phyloP scores from a whole-genome alignment of 1,284 basidiomycete genomes.

The Cutaneotrichosporon sp. region DNA sequence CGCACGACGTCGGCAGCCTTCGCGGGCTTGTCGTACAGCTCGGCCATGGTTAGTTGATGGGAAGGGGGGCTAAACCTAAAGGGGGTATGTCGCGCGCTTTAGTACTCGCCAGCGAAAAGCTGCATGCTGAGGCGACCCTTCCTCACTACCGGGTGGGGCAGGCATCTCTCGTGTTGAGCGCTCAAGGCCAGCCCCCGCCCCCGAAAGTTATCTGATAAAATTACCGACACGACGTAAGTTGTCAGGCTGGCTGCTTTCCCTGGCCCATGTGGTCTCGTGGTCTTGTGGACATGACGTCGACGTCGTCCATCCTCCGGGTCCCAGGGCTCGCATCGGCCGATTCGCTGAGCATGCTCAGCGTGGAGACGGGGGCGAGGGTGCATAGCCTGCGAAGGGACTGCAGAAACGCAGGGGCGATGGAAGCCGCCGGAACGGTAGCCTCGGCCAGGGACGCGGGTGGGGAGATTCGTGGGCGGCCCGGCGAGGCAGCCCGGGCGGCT shows the following conservation, averaged over 20 bases:
- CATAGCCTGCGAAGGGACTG: too few species aligned
- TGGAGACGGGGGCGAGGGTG: too few species aligned
- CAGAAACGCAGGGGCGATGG: too few species aligned
- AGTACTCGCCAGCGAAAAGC: background rate
- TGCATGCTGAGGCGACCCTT: background rate
- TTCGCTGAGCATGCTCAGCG: too few species aligned
- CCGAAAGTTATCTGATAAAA: conserved; percentile 5
- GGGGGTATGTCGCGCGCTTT: background rate
- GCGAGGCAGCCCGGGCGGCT: too few species aligned
- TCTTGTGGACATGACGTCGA: background rate
- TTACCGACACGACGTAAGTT: background rate
- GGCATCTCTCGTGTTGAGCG: background rate
- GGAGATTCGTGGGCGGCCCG: too few species aligned
- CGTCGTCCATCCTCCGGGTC: too few species aligned
- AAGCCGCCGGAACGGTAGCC: too few species aligned
- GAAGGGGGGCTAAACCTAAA: background rate
- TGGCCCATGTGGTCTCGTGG: background rate
- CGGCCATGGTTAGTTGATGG: background rate
- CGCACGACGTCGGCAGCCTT: conserved; percentile 2
- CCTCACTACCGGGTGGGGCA: background rate
- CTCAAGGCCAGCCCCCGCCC: background rate
- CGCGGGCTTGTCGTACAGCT: conserved; percentile 6
- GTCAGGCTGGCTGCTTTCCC: background rate
- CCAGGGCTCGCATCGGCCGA: too few species aligned
- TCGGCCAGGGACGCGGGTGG: too few species aligned